phyloP scores from a whole-genome alignment of 306 rosid species.

The Cotoneaster glaucophyllus region DNA sequence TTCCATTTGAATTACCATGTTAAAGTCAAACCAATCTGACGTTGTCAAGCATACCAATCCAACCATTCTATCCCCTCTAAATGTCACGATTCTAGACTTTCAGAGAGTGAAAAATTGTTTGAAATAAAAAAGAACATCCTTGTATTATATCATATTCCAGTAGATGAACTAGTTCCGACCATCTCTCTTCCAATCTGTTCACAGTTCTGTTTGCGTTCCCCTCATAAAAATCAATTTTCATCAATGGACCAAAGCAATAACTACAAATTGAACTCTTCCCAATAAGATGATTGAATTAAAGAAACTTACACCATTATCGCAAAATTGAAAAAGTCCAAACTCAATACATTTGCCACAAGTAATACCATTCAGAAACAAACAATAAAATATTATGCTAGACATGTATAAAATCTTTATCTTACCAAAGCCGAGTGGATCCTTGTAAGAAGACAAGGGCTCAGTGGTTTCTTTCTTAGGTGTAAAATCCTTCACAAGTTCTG shows the following conservation, averaged over 20 bases:
- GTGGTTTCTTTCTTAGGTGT: constrained; percentile 35
- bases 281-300: not conserved
- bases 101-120: not conserved
- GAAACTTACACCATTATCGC: not conserved
- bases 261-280: not conserved
- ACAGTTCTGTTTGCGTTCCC: not conserved
- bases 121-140: not conserved
- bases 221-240: not conserved
- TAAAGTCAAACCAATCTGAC: not conserved
- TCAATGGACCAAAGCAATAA: not conserved
- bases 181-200: not conserved
- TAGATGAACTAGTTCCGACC: not conserved
- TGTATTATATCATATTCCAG: not conserved
- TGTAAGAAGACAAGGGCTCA: constrained; percentile 89
- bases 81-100: not conserved
- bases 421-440: constrained; percentile 86
- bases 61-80: not conserved
- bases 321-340: not conserved
- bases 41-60: not conserved
- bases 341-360: not conserved
- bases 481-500: constrained; percentile 80
- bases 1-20: not conserved
- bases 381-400: not conserved
- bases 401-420: not conserved
- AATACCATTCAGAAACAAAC: not conserved